Conservation (phyloP, 78 protist genomes). For the Bodo saltans region DNA sequence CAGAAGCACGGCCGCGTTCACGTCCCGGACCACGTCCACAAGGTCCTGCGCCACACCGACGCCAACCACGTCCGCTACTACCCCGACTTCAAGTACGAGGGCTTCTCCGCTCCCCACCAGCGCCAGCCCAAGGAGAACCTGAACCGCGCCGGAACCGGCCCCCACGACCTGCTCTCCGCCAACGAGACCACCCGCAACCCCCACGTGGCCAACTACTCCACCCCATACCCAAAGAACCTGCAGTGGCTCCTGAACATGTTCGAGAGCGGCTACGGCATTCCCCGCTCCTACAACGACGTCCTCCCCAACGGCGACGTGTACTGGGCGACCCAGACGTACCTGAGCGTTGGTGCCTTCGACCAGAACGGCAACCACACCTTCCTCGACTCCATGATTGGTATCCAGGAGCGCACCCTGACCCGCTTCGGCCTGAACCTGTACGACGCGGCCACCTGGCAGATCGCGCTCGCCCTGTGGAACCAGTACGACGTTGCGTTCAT, state of each 20-base stretch:
- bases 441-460: constrained; percentile 31
- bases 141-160: neutral
- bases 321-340: constrained; percentile 29
- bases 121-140: neutral
- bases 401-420: constrained; percentile 30
- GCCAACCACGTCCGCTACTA: constrained; percentile 8
- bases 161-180: neutral
- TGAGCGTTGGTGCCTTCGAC: constrained; percentile 26
- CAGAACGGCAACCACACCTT: neutral
- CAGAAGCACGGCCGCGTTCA: too few relatives aligned
- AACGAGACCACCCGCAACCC: constrained; percentile 21
- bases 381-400: constrained; percentile 12
- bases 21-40: too few relatives aligned
- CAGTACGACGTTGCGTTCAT: neutral
- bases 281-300: constrained; percentile 7
- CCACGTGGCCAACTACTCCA: constrained; percentile 10
- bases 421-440: constrained; percentile 31
- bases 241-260: constrained; percentile 24
- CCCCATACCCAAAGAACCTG: constrained; percentile 17
- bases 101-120: neutral
- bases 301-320: constrained; percentile 30
- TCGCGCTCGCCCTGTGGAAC: constrained; percentile 24
- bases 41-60: too few relatives aligned
- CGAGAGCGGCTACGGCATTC: constrained; percentile 16
- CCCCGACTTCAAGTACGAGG: constrained; percentile 21